Conservation (phyloP, 2,329 filamentous ascomycete species). For the Fusarium newnesense region DNA sequence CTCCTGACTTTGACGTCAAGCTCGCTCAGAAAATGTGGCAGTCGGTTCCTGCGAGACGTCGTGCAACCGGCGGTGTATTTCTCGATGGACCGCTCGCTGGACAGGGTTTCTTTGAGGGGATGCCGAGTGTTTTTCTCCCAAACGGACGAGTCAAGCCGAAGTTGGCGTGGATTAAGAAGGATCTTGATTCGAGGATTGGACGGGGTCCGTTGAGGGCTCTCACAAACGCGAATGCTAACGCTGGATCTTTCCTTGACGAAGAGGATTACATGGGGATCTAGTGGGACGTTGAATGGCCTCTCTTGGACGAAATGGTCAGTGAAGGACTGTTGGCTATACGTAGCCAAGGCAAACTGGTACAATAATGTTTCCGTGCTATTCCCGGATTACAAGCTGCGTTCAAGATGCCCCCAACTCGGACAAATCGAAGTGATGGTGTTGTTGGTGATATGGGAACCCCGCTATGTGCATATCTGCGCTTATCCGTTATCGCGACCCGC, state of each 20-base stretch:
- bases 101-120: slow-evolving; percentile 1
- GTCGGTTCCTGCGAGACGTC: slow-evolving; percentile 14
- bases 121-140: background rate
- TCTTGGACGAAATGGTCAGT: background rate
- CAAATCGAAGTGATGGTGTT: background rate
- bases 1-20: background rate
- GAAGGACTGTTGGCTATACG: background rate
- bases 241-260: background rate
- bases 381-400: background rate
- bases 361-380: background rate
- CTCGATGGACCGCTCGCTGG: slow-evolving; percentile 6
- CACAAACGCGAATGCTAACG: background rate
- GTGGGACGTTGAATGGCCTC: accelerated
- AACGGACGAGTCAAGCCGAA: slow-evolving; percentile 15
- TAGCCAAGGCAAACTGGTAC: accelerated
- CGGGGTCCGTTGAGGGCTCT: background rate
- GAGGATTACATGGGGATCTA: background rate
- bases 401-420: accelerated
- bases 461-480: background rate
- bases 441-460: background rate
- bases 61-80: slow-evolving; percentile 6
- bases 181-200: background rate
- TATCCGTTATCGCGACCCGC: background rate
- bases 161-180: slow-evolving; percentile 14
- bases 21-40: slow-evolving; percentile 17